phyloP scores from a whole-genome alignment of 345 rosid species.

The Brassica incana region DNA sequence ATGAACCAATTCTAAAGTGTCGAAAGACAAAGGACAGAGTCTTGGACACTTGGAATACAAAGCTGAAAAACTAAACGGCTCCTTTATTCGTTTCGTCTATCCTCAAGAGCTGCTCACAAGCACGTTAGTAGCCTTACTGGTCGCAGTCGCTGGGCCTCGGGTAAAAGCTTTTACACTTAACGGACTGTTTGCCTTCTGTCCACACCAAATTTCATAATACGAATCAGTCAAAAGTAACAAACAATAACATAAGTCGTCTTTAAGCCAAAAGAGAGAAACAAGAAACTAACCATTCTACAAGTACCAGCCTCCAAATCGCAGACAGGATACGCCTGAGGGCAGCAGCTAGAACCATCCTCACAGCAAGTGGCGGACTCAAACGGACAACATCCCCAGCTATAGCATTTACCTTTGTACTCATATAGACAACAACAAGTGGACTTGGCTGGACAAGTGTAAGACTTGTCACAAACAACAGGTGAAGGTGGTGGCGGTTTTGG shows the following conservation, averaged over 20 bases:
- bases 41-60: too few relatives aligned
- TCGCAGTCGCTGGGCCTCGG: constrained; percentile 51
- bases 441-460: constrained; percentile 43
- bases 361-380: constrained; percentile 85
- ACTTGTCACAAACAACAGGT: constrained; percentile 59
- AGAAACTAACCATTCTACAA: constrained; percentile 63
- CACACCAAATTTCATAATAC: neutral
- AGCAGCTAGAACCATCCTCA: constrained; percentile 69
- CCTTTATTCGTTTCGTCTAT: neutral
- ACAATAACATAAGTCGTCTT: neutral
- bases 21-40: too few relatives aligned
- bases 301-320: constrained; percentile 65
- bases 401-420: constrained; percentile 52
- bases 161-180: constrained; percentile 52
- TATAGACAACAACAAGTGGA: constrained; percentile 76
- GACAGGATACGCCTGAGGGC: constrained; percentile 71
- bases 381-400: constrained; percentile 91
- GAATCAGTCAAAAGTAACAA: constrained; percentile 11
- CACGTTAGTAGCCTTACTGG: constrained; percentile 28
- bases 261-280: neutral
- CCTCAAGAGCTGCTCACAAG: constrained; percentile 36
- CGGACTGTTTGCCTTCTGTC: constrained; percentile 65
- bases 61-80: too few relatives aligned
- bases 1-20: too few relatives aligned
- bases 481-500: constrained; percentile 72